Evolutionary conservation across 352 stramenopile genomes (phyloP), one percentile per base, ranked within the genome.

Genomic region (Phytophthora idaei): DNA sequence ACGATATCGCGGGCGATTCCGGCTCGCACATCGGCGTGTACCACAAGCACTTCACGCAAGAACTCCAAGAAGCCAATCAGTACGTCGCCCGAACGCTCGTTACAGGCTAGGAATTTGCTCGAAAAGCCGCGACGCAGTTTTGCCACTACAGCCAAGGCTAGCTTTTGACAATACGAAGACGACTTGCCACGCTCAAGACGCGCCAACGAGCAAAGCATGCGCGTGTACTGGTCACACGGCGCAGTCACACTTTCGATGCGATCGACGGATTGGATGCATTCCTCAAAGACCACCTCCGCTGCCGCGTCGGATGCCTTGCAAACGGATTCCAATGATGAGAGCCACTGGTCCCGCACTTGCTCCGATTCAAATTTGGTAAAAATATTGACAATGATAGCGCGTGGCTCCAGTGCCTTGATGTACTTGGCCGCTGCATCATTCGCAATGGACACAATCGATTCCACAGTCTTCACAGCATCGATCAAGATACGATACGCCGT

Each of bases 281-380:
- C 76, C n/a, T 90, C 82, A 62, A 90, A 92, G 17, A 93, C 69
- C 5, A 88, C 61, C 52, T 77, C 66, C 28, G 76, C 66, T 12
- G 75, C 74, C 10, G 57, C 71, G 7, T 72, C 63, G 11, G 78
- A 87, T 8, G 75, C 80, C 17, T 79, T 76, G 52, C 83, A 93
- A 41, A 95, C 77, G 0, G 83, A 88, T 72, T 92, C 80, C 21
- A 96, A 66, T 21, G 84, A 93, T n/a, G 80, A 85, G 3, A 93
- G 61, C 89, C 87, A 96, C 57, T 95, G 85, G n/a, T 90, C 84
- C 6, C 89, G 89, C 25, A 95, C 85, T 74, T 89, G 83, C 31
- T 94, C 83, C 28, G 83, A 90, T 11, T 81, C 67, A 44, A 78
- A 89, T 42, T 83, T 80, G 37, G 84, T 77, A 11, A 93, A 77